Evolutionary conservation across 805 yeast genomes (phyloP).

Genomic region (Lipomyces orientalis): DNA sequence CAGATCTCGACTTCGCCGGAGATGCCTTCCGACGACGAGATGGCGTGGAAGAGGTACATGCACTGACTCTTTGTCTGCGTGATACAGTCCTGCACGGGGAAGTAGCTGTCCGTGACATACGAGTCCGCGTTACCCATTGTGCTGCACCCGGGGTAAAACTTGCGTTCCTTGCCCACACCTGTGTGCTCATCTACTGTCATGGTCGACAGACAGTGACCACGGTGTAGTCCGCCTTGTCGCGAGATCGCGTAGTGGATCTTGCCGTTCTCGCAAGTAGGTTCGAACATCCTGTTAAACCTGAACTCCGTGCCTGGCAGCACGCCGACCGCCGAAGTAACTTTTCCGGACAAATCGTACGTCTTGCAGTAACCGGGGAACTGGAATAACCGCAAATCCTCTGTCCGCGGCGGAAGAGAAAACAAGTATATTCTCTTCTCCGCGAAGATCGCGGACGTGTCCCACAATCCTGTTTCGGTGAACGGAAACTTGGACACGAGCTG

Average conservation of each 20-base stretch:
- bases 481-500: slow-evolving; percentile 29
- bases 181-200: slow-evolving; percentile 32
- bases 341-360: slow-evolving; percentile 31
- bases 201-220: slow-evolving; percentile 32
- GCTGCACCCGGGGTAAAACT: slow-evolving; percentile 28
- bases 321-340: slow-evolving; percentile 33
- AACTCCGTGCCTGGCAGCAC: slow-evolving; percentile 37
- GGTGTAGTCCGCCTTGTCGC: slow-evolving; percentile 30
- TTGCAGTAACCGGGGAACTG: slow-evolving; percentile 36
- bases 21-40: slow-evolving; percentile 23
- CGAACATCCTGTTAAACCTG: slow-evolving; percentile 26
- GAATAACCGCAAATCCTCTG: slow-evolving; percentile 21
- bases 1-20: slow-evolving; percentile 35
- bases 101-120: slow-evolving; percentile 10
- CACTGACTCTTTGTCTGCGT: slow-evolving; percentile 22
- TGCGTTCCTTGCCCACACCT: slow-evolving; percentile 28
- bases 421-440: slow-evolving; percentile 33
- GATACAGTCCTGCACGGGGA: slow-evolving; percentile 33
- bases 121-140: background rate
- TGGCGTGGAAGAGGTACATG: slow-evolving; percentile 31
- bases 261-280: slow-evolving; percentile 28
- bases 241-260: slow-evolving; percentile 32
- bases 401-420: slow-evolving; percentile 32
- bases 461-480: slow-evolving; percentile 35
- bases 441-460: slow-evolving; percentile 35